Base-by-base conservation (phyloP, 768 basidiomycete genomes). In the Serendipita sp. region DNA sequence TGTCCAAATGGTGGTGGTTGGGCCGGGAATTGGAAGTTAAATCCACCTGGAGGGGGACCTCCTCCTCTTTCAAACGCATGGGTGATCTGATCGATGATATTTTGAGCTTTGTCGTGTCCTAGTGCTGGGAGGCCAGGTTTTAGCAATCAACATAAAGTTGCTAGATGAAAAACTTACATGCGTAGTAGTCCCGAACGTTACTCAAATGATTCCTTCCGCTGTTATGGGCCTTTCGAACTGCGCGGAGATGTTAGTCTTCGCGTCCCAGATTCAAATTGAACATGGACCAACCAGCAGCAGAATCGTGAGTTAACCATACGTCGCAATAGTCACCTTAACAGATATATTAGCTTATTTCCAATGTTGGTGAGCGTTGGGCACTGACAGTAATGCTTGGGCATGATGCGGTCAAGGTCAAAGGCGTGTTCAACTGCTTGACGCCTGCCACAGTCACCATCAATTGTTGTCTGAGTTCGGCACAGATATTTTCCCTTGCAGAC, bases 171-270 rank as follows among this genome's bases (percentile, higher is more conserved):
- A 68, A 66, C 86, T 65, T 67, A 93, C 92, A 92, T 11, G 92
- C 91, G 76, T 96, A 99, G 74, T 98, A 99, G 71, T 98, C 95
- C 66, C 92, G 79, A 65, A 99, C 95, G 73, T 99, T 99, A 45
- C 91, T 81, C 45, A 98, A 81, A 73, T 99, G 96, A 76, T 99
- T 99, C 65, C 95, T 82, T 69, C 96, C 96, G 65, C 88, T 91
- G 76, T 99, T 98, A 75, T 99, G 96, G 63, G 96, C 96, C 76
- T 97, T 96, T 68, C 96, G 88, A 41, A 96, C 94, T 95, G 70
- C 54, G 66, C 67, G 62, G 54, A 53, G 24, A 53, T 38, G 66
- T 71, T 46, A 70, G 68, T 3, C 64, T 24, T 66, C 37, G 13
- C 63, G 5, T 35, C 37, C 38, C 37, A 54, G 37, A 18, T 24